Evolutionary conservation across 139 green algal genomes (phyloP).

Genomic region (Picochlorum sp.): DNA sequence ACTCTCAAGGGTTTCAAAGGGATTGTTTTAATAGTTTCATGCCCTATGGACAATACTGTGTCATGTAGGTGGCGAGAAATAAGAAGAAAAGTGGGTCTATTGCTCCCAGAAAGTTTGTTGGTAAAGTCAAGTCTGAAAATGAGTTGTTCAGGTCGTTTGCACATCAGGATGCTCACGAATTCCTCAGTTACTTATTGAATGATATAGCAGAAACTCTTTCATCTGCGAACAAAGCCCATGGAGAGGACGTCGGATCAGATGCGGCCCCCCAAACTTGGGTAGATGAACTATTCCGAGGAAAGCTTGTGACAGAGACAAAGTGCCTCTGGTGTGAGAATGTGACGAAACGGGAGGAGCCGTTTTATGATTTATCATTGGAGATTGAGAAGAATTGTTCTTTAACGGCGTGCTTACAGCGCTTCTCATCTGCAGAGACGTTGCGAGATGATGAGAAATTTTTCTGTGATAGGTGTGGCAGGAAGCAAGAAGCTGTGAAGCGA

Average conservation of each 20-base stretch:
- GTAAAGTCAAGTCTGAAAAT: slow-evolving; percentile 85
- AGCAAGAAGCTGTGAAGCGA: slow-evolving; percentile 78
- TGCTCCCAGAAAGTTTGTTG: slow-evolving; percentile 81
- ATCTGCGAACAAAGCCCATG: slow-evolving; percentile 39
- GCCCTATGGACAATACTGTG: neutral
- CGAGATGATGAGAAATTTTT: slow-evolving; percentile 89
- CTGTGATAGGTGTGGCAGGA: slow-evolving; percentile 86
- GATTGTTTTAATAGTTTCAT: neutral
- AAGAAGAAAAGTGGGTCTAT: slow-evolving; percentile 86
- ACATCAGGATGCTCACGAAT: slow-evolving; percentile 98
- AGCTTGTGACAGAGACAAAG: slow-evolving; percentile 84
- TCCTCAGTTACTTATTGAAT: slow-evolving; percentile 95
- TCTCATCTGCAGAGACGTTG: slow-evolving; percentile 78
- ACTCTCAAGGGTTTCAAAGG: neutral
- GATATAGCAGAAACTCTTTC: slow-evolving; percentile 81
- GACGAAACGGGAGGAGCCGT: slow-evolving; percentile 68
- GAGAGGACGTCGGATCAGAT: neutral
- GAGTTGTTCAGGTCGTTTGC: slow-evolving; percentile 93
- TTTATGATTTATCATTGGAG: slow-evolving; percentile 92
- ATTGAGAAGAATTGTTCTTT: slow-evolving; percentile 88
- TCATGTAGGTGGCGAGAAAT: slow-evolving; percentile 63
- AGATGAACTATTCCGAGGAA: slow-evolving; percentile 88
- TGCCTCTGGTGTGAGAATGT: slow-evolving; percentile 86
- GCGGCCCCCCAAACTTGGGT: slow-evolving; percentile 68
- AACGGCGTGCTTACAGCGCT: slow-evolving; percentile 79